phyloP scores from a whole-genome alignment of 1,139 yeast genomes.

The Candida gigantensis region DNA sequence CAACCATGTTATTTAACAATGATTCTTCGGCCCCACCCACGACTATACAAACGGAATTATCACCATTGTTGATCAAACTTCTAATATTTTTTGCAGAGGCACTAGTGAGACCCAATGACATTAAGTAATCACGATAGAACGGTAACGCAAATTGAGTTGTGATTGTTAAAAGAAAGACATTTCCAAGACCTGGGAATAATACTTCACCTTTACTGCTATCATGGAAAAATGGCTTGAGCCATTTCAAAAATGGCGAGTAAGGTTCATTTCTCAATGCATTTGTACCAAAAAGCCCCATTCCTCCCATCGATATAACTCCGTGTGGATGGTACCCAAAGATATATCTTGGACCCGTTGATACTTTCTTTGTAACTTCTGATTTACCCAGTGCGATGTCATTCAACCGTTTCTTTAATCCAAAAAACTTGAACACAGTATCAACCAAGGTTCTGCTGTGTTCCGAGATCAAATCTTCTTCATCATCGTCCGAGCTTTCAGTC shows the following conservation, averaged over 20 bases:
- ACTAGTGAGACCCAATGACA: conserved; percentile 81
- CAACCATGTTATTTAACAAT: conserved; percentile 51
- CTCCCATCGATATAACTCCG: conserved; percentile 93
- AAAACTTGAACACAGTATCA: conserved; percentile 36
- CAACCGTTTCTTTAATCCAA: conserved; percentile 42
- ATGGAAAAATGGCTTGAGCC: conserved; percentile 49
- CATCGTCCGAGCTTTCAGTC: conserved; percentile 30
- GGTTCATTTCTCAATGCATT: conserved; percentile 62
- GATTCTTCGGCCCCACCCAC: conserved; percentile 97
- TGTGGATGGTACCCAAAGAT: conserved; percentile 96
- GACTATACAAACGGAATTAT: conserved; percentile 80
- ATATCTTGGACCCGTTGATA: conserved; percentile 71
- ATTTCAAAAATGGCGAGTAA: conserved; percentile 50
- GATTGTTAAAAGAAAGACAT: conserved; percentile 74
- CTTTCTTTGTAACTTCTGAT: conserved; percentile 23
- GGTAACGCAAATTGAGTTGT: conserved; percentile 88
- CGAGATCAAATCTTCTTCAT: conserved; percentile 47
- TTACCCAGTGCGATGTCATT: conserved; percentile 19
- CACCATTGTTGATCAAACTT: conserved; percentile 61
- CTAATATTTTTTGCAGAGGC: conserved; percentile 77
- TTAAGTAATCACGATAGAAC: conserved; percentile 79
- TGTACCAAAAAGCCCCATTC: conserved; percentile 81
- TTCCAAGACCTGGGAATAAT: conserved; percentile 78
- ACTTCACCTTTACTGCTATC: conserved; percentile 45
- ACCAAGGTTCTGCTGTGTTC: conserved; percentile 40